phyloP scores from a whole-genome alignment of 2,329 filamentous ascomycete genomes.

The Epichloe hybrida region DNA sequence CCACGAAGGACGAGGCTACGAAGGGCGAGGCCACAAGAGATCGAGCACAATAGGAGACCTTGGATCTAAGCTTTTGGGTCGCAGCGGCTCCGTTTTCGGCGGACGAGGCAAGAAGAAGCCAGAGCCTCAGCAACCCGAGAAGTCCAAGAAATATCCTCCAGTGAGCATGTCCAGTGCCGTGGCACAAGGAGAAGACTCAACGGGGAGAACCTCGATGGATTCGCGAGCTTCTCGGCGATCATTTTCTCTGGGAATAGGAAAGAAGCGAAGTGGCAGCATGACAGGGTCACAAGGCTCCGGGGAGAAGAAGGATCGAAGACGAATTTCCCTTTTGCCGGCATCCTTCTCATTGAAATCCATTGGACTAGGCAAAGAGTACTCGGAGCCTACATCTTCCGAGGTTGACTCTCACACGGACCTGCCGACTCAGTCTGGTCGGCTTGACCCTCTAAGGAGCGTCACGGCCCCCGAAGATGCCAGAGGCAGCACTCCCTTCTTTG shows the following conservation, averaged over 20 bases:
- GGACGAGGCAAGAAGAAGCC: conserved; percentile 39
- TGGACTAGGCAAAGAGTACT: conserved; percentile 41
- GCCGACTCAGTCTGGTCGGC: conserved; percentile 33
- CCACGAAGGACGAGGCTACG: conserved; percentile 33
- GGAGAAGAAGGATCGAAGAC: conserved; percentile 45
- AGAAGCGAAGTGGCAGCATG: conserved; percentile 58
- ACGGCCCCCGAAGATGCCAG: conserved; percentile 22
- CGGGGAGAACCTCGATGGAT: conserved; percentile 51
- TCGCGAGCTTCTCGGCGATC: conserved; percentile 54
- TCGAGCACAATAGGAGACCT: conserved; percentile 70
- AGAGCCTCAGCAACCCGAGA: conserved; percentile 37
- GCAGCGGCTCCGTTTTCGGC: conserved; percentile 72
- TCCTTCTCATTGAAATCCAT: conserved; percentile 54
- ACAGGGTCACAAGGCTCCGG: conserved; percentile 39
- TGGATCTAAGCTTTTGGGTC: conserved; percentile 71
- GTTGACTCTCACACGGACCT: conserved; percentile 38
- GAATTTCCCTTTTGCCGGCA: conserved; percentile 58
- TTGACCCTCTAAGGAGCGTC: conserved; percentile 18
- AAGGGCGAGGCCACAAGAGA: conserved; percentile 47
- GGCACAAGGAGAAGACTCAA: conserved; percentile 40
- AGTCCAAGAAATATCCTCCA: conserved; percentile 66
- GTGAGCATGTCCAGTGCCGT: conserved; percentile 76
- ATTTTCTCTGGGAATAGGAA: conserved; percentile 54
- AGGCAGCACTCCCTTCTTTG: conserved; percentile 25
- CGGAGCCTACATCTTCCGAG: conserved; percentile 25